A percentile compares a stretch with the other conserved stretches of the same genome.
These are phyloP conservation scores for Aotearoamyces nothofagi DNA, from an alignment of 2,329 filamentous ascomycete genomes.

Conservation along the genomic window DNA sequence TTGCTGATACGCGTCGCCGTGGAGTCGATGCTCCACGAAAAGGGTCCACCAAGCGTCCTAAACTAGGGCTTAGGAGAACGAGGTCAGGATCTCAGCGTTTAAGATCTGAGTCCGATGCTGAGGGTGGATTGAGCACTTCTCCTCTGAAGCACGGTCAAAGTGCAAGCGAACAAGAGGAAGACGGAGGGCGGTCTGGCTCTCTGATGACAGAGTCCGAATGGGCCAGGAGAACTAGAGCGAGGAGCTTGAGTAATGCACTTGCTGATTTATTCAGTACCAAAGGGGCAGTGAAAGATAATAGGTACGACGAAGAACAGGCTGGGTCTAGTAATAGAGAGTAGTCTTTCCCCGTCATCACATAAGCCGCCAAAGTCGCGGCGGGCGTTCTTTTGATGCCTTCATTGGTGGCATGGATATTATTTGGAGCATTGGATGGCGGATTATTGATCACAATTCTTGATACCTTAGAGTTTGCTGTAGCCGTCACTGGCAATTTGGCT, in stretches of 20 bases:
- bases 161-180: constrained; percentile 4
- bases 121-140: constrained; percentile 4
- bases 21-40: constrained; percentile 28
- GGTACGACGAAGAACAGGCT: constrained; percentile 12
- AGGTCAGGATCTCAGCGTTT: constrained; percentile 15
- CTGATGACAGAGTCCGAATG: constrained; percentile 6
- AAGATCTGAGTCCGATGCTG: constrained; percentile 6
- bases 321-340: constrained; percentile 10
- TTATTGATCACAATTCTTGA: too few species aligned
- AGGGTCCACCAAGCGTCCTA: constrained; percentile 15
- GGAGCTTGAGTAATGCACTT: constrained; percentile 17
- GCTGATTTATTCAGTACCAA: constrained; percentile 13
- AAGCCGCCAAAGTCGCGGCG: too few species aligned
- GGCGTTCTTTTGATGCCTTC: constrained; percentile 18
- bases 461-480: too few species aligned
- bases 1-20: constrained; percentile 48
- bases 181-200: constrained; percentile 4
- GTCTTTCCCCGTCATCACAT: background rate
- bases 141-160: background rate
- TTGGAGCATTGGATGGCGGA: too few species aligned
- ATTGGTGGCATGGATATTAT: background rate
- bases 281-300: constrained; percentile 7
- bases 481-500: too few species aligned
- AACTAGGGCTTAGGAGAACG: constrained; percentile 11
- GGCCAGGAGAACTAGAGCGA: constrained; percentile 11